Evolutionary conservation across 768 basidiomycete genomes (phyloP).

Genomic region (Psilocybe subaeruginosa): DNA sequence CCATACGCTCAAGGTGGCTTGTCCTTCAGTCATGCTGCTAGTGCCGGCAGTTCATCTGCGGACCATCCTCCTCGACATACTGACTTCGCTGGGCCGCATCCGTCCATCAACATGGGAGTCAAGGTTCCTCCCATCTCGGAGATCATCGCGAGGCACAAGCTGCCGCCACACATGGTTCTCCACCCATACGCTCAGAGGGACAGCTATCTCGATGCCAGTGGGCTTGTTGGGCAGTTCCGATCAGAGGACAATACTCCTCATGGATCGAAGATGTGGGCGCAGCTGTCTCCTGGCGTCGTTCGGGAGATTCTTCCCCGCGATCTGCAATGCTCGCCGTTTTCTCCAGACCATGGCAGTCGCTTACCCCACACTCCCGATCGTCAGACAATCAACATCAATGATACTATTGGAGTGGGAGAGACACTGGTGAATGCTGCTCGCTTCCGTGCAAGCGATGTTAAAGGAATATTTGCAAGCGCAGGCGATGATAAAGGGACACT

Average conservation of each 20-base stretch:
- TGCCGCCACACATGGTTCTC: constrained; percentile 37
- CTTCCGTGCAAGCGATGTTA: constrained; percentile 3
- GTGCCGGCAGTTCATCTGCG: neutral
- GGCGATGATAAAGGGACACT: neutral
- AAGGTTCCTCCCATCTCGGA: constrained; percentile 25
- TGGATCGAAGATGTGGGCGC: constrained; percentile 55
- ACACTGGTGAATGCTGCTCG: constrained; percentile 50
- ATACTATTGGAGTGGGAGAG: constrained; percentile 65
- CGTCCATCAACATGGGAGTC: constrained; percentile 18
- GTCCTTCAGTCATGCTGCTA: constrained; percentile 24
- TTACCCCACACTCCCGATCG: constrained; percentile 16
- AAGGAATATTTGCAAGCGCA: neutral
- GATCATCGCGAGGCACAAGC: constrained; percentile 35
- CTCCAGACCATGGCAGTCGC: constrained; percentile 26
- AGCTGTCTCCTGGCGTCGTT: constrained; percentile 45
- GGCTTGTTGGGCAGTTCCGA: constrained; percentile 33
- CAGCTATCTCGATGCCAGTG: constrained; percentile 34
- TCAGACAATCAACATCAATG: constrained; percentile 39
- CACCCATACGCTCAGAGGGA: constrained; percentile 51
- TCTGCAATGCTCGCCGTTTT: constrained; percentile 51
- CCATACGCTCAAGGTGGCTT: constrained; percentile 53
- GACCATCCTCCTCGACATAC: constrained; percentile 16
- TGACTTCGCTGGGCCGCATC: constrained; percentile 42
- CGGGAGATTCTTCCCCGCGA: constrained; percentile 49
- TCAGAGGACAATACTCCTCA: constrained; percentile 42